Percentiles rank a stretch among this genome's conserved stretches.
These are phyloP conservation scores for Trichoderma sp. DNA, from an alignment of 2,329 filamentous ascomycete genomes.

Conservation along the genomic window DNA sequence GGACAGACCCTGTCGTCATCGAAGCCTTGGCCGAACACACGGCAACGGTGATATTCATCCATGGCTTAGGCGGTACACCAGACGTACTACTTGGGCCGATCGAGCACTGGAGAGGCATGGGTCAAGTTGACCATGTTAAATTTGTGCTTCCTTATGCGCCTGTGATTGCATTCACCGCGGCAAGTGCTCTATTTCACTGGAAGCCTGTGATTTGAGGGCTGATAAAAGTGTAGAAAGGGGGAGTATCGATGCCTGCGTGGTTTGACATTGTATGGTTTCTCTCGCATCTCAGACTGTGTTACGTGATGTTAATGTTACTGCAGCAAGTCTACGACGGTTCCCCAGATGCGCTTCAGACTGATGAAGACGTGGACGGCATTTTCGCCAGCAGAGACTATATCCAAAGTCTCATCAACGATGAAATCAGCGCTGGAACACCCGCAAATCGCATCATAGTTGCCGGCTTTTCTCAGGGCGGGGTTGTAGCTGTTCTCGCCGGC, in stretches of 20 bases:
- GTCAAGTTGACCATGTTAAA: constrained; percentile 82
- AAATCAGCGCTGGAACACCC: constrained; percentile 73
- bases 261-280: constrained; percentile 65
- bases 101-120: constrained; percentile 78
- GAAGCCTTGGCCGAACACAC: constrained; percentile 81
- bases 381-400: constrained; percentile 70
- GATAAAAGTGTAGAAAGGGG: constrained; percentile 56
- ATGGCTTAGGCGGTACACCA: constrained; percentile 84
- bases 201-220: background rate
- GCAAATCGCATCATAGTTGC: constrained; percentile 80
- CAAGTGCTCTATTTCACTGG: constrained; percentile 24
- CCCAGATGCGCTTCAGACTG: constrained; percentile 21
- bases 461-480: constrained; percentile 85
- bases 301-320: background rate
- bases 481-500: constrained; percentile 80
- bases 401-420: constrained; percentile 72
- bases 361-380: constrained; percentile 72
- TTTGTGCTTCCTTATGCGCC: constrained; percentile 95
- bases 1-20: constrained; percentile 62
- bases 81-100: constrained; percentile 77
- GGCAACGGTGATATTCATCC: constrained; percentile 89
- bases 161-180: constrained; percentile 71
- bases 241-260: constrained; percentile 82
- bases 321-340: constrained; percentile 14
- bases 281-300: no score